A percentile compares a stretch with the other conserved stretches of the same genome.
phyloP scores from a whole-genome alignment of 768 basidiomycete genomes.

The Suillus lakei region DNA sequence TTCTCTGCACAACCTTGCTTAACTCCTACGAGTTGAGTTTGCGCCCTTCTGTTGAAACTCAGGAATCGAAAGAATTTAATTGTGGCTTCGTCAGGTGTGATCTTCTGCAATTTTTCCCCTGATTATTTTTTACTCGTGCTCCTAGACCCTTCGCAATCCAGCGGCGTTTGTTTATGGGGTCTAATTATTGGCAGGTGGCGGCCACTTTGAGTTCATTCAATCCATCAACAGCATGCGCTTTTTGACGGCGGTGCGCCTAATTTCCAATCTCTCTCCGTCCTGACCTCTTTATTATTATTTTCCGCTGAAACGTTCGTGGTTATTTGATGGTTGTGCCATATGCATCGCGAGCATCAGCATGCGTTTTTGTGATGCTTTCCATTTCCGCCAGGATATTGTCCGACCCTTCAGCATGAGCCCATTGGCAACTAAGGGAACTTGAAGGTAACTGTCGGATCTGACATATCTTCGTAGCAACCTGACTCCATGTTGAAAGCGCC shows the following conservation, averaged over 20 bases:
- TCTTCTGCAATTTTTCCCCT: neutral
- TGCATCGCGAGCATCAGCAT: slow-evolving; percentile 8
- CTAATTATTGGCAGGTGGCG: slow-evolving; percentile 2
- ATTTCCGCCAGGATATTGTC: slow-evolving; percentile 6
- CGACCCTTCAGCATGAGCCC: slow-evolving; percentile 2
- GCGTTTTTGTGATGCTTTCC: slow-evolving; percentile 4
- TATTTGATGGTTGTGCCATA: slow-evolving; percentile 8
- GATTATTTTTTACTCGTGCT: slow-evolving; percentile 1
- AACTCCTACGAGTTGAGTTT: neutral
- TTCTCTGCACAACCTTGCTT: neutral
- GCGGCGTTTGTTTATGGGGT: neutral
- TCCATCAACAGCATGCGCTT: neutral
- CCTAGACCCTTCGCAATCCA: neutral
- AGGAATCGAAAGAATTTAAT: neutral
- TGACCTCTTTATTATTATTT: slow-evolving; percentile 7
- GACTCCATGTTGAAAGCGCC: neutral
- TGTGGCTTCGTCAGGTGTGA: neutral
- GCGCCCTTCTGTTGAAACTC: neutral
- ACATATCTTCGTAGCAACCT: neutral
- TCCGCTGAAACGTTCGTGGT: slow-evolving; percentile 3
- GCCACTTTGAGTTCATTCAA: slow-evolving; percentile 2
- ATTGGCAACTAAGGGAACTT: neutral
- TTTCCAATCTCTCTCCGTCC: slow-evolving; percentile 4
- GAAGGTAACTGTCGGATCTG: neutral
- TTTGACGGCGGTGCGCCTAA: slow-evolving; percentile 5